phyloP scores from a whole-genome alignment of 1,284 basidiomycete genomes.

The Apiotrichum montevideense region DNA sequence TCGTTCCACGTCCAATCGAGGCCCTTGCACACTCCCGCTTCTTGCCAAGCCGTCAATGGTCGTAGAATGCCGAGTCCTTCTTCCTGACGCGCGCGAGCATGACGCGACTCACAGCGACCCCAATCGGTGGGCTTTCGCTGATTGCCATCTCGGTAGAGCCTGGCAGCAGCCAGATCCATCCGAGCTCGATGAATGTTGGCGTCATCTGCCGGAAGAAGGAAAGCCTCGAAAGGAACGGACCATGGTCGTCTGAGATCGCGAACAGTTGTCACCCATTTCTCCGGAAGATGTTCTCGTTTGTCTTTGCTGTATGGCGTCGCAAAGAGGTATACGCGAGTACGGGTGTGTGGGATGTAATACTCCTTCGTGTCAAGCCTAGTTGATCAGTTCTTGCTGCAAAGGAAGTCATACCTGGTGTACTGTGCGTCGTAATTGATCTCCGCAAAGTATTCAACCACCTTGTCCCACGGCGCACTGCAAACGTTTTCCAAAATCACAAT shows the following conservation, averaged over 20 bases:
- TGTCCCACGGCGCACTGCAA: constrained; percentile 79
- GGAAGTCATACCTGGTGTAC: constrained; percentile 27
- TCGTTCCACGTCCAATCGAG: constrained; percentile 91
- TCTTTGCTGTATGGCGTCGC: constrained; percentile 47
- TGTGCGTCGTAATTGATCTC: constrained; percentile 70
- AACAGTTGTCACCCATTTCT: constrained; percentile 66
- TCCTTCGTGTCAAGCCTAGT: constrained; percentile 76
- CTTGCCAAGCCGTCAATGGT: constrained; percentile 87
- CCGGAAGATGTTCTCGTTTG: constrained; percentile 53
- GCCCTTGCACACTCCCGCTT: constrained; percentile 80
- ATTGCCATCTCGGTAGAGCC: constrained; percentile 50
- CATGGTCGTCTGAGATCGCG: constrained; percentile 70
- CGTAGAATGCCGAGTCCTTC: constrained; percentile 75
- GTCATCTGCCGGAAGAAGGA: constrained; percentile 83
- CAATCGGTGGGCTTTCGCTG: constrained; percentile 60
- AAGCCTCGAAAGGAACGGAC: constrained; percentile 82
- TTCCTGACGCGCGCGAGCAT: constrained; percentile 78
- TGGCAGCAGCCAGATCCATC: constrained; percentile 63
- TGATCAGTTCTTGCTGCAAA: too few relatives aligned
- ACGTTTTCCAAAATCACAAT: constrained; percentile 93
- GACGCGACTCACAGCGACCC: constrained; percentile 85
- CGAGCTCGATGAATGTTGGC: constrained; percentile 82
- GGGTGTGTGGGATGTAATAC: constrained; percentile 91
- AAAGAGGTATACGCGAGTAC: constrained; percentile 79
- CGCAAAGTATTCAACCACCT: constrained; percentile 69